A percentile compares a stretch with the other conserved stretches of the same genome.
Evolutionary conservation across 1,284 basidiomycete species (phyloP).

Genomic region (Cryptococcus floricola): DNA sequence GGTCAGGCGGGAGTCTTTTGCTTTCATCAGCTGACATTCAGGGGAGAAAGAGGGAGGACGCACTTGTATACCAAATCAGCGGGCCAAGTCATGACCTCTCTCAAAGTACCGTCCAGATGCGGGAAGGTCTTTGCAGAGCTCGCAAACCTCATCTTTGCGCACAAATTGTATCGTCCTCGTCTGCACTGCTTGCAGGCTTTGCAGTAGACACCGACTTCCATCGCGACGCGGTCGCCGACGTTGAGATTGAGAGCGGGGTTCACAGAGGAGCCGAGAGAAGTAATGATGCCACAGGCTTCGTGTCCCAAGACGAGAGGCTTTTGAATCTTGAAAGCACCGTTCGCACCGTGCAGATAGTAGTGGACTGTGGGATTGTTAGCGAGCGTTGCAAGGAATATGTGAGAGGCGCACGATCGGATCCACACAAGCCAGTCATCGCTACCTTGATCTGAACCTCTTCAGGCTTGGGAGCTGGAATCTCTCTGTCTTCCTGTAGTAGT

Average conservation of each 20-base stretch:
- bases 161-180: conserved; percentile 88
- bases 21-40: not conserved
- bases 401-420: conserved; percentile 69
- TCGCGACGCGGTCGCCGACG: conserved; percentile 84
- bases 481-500: conserved; percentile 44
- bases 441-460: conserved; percentile 52
- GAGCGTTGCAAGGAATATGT: not conserved
- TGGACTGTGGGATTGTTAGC: conserved; percentile 58
- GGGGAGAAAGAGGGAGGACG: conserved; percentile 43
- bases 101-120: conserved; percentile 87
- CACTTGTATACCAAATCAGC: conserved; percentile 78
- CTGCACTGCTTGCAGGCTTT: conserved; percentile 54
- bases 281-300: conserved; percentile 72
- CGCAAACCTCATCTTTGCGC: conserved; percentile 78
- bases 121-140: conserved; percentile 86
- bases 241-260: conserved; percentile 51
- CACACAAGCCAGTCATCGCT: conserved; percentile 83
- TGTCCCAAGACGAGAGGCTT: conserved; percentile 85
- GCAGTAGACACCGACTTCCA: conserved; percentile 90
- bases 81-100: conserved; percentile 83
- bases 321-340: conserved; percentile 83
- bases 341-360: conserved; percentile 81
- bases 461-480: conserved; percentile 43
- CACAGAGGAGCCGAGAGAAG: conserved; percentile 31
- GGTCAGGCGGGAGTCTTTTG: conserved; percentile 67